phyloP scores from a whole-genome alignment of 371 early-diverging fungal genomes.

The Fennellomyces sp. region DNA sequence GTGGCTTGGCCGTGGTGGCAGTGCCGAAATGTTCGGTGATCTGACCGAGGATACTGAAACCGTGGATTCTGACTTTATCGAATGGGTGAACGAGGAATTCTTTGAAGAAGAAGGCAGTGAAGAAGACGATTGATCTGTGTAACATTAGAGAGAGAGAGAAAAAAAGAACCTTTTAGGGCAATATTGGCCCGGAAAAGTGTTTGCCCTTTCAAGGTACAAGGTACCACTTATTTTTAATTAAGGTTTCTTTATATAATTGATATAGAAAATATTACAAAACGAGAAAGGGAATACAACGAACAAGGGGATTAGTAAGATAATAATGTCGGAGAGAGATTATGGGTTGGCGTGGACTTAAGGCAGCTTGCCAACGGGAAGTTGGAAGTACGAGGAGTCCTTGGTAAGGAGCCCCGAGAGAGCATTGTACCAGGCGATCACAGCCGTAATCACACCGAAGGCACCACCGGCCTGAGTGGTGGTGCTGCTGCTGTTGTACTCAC shows the following conservation, averaged over 20 bases:
- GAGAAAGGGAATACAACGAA: conserved; percentile 1
- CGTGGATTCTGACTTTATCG: conserved; percentile 39
- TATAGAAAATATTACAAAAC: neutral
- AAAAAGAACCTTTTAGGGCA: neutral
- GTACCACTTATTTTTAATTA: neutral
- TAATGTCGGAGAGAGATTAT: neutral
- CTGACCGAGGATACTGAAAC: conserved; percentile 39
- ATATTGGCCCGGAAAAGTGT: neutral
- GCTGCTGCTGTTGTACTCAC: conserved; percentile 38
- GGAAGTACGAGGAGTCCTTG: conserved; percentile 59
- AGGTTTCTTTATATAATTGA: neutral
- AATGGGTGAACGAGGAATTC: conserved; percentile 34
- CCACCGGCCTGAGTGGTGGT: conserved; percentile 59
- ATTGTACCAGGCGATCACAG: conserved; percentile 76
- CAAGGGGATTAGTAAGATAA: neutral
- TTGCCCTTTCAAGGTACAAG: neutral
- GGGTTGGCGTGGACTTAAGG: neutral
- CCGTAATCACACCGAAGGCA: conserved; percentile 67
- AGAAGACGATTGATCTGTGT: no score
- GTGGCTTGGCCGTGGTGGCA: conserved; percentile 46
- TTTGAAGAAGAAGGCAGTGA: conserved; percentile 29
- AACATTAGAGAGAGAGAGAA: no score
- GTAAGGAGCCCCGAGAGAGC: conserved; percentile 68
- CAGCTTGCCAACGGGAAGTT: conserved; percentile 51
- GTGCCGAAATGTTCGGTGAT: conserved; percentile 30